Percentiles rank a stretch among this genome's conserved stretches.
These are phyloP conservation scores for Phalaenopsis aphrodite DNA, from an alignment of 106 monocot species.

Conservation along the genomic window DNA sequence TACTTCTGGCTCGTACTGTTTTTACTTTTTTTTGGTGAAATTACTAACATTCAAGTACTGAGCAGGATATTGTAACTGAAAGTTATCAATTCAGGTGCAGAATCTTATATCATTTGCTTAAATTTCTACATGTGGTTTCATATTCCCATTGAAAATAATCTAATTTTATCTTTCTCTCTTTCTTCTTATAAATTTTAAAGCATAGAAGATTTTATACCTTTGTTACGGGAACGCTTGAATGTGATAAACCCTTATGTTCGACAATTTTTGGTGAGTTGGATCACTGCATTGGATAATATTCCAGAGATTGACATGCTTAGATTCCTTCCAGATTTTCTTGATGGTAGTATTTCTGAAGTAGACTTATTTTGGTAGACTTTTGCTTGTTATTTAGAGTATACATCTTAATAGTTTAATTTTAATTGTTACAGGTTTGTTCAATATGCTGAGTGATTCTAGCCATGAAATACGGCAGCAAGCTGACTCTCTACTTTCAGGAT, in stretches of 20 bases:
- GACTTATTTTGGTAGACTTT: background rate
- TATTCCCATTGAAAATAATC: constrained; percentile 8
- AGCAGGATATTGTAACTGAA: constrained; percentile 92
- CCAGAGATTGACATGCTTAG: constrained; percentile 99
- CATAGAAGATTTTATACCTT: constrained; percentile 99
- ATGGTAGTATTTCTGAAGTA: constrained; percentile 50
- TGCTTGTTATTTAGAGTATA: background rate
- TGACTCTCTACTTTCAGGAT: constrained; percentile 93
- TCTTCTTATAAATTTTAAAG: constrained; percentile 32
- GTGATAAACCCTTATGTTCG: constrained; percentile 92
- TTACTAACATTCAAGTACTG: constrained; percentile 4
- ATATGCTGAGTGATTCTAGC: constrained; percentile 98
- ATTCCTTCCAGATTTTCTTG: constrained; percentile 99
- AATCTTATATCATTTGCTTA: constrained; percentile 4
- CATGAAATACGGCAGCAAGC: constrained; percentile 98
- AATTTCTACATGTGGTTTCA: background rate
- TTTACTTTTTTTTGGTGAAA: background rate
- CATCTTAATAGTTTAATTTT: constrained; percentile 14
- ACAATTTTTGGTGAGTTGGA: constrained; percentile 99
- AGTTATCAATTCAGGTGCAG: constrained; percentile 97
- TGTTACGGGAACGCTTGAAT: constrained; percentile 95
- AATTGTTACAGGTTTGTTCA: constrained; percentile 70
- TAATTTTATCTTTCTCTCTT: constrained; percentile 7
- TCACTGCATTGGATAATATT: constrained; percentile 89
- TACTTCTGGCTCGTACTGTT: background rate